Conservation (phyloP, 306 rosid genomes). For the Canavalia gladiata region DNA sequence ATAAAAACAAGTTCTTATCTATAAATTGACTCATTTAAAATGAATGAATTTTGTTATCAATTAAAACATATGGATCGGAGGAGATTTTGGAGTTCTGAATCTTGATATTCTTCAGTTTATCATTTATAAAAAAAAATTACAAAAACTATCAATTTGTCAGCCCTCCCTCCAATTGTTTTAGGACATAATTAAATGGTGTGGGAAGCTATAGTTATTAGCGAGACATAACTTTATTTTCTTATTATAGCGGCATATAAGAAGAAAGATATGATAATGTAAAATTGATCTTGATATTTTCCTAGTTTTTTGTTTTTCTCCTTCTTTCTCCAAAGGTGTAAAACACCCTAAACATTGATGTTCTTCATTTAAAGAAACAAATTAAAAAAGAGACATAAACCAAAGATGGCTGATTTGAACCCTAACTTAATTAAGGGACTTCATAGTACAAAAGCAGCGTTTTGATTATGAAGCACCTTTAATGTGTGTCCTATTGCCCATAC, state of each 20-base stretch:
- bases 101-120: not conserved
- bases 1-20: not conserved
- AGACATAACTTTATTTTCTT: not conserved
- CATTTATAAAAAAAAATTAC: not conserved
- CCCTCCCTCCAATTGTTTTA: not conserved
- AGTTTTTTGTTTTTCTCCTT: no score
- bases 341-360: not conserved
- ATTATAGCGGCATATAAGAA: not conserved
- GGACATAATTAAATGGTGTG: not conserved
- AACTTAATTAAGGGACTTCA: not conserved
- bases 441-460: not conserved
- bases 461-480: not conserved
- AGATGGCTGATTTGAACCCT: not conserved
- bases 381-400: not conserved
- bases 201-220: not conserved
- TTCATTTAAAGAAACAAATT: not conserved
- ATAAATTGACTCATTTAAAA: not conserved
- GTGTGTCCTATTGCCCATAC: not conserved
- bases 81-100: not conserved
- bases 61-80: not conserved
- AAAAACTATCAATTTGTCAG: not conserved
- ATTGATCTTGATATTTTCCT: no score
- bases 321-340: not conserved
- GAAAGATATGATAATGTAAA: no score
- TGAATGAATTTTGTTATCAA: not conserved